Base-by-base conservation (phyloP, 106 monocot genomes). In the Acorus calamus region DNA sequence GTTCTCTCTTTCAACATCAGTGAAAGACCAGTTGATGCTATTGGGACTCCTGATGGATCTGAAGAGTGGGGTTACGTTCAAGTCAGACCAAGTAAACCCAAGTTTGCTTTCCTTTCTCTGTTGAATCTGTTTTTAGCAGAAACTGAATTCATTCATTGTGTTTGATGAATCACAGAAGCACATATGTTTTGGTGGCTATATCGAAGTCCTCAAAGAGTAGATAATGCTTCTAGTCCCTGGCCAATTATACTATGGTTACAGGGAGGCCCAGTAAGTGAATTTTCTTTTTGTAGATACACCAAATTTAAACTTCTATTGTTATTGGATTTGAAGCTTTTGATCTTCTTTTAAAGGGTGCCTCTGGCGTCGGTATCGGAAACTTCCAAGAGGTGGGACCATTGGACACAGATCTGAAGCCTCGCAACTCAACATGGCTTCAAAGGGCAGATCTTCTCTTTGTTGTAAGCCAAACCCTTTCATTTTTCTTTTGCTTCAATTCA, bases 101-200 rank as follows among this genome's bases (percentile, higher is more conserved):
- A 42, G 3, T 9, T 51, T 41, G 8, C 48, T 49, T 42, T 65
- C n/a, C 6, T 2, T 42, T 49, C n/a, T n/a, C 1, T 12, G 41
- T 41, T 4, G 11, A 11, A 44, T 46, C 12, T 52, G 55, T 14
- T 47, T 50, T 5, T 57, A 44, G 11, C 42, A 54, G 14, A 56
- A 48, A 52, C 4, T 63, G 49, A 11, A 50, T 71, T 44, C 4
- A 10, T 1, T 52, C 13, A 2, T 61, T 54, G 3, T 46, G 58
- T 49, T 59, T 3, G 52, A 49, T 56, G 42, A 51, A 45, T 83
- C 28, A 68, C 78, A 98, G 96, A 88, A 57, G 96, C 88, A 7
- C 91, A 98, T 69, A 76, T 91, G 87, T 98, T 98, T 71, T 91
- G 85, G 85, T 98, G 91, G 96, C 78, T 84, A 49, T 91, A 98